These are phyloP conservation scores for Lactarius trivialis DNA, from an alignment of 768 basidiomycete genomes.

Conservation along the genomic window DNA sequence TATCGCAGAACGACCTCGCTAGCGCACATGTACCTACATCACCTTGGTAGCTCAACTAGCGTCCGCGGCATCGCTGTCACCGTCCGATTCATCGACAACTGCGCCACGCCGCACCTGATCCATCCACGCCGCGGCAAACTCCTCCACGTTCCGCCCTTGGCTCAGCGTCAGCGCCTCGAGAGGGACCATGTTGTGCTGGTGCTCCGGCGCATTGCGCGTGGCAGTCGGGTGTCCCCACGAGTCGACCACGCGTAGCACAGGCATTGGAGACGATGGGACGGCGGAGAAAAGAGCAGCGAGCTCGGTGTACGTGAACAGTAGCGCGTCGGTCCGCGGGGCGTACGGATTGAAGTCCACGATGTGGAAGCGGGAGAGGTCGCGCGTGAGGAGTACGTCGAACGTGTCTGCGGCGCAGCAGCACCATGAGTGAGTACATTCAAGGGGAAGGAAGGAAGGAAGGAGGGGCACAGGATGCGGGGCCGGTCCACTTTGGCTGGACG, in stretches of 20 bases:
- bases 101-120: conserved; percentile 40
- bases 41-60: not conserved
- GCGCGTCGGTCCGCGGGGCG: conserved; percentile 75
- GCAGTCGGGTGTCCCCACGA: conserved; percentile 67
- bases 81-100: conserved; percentile 9
- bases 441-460: no score
- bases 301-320: conserved; percentile 80
- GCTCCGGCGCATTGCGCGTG: conserved; percentile 56
- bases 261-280: conserved; percentile 4
- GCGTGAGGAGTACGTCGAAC: conserved; percentile 83
- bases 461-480: conserved; percentile 62
- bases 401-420: conserved; percentile 45
- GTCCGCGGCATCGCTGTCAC: not conserved
- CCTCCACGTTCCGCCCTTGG: conserved; percentile 60
- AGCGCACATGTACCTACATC: not conserved
- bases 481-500: conserved; percentile 54
- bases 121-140: conserved; percentile 65
- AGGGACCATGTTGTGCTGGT: conserved; percentile 89
- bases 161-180: conserved; percentile 81
- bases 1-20: not conserved
- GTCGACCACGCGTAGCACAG: conserved; percentile 61
- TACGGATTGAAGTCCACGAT: conserved; percentile 92
- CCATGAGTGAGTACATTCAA: not conserved
- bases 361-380: conserved; percentile 68
- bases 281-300: conserved; percentile 38